Evolutionary conservation across 768 basidiomycete genomes (phyloP), one percentile per base, ranked within the genome.

Genomic region (Amanita fuliginea): DNA sequence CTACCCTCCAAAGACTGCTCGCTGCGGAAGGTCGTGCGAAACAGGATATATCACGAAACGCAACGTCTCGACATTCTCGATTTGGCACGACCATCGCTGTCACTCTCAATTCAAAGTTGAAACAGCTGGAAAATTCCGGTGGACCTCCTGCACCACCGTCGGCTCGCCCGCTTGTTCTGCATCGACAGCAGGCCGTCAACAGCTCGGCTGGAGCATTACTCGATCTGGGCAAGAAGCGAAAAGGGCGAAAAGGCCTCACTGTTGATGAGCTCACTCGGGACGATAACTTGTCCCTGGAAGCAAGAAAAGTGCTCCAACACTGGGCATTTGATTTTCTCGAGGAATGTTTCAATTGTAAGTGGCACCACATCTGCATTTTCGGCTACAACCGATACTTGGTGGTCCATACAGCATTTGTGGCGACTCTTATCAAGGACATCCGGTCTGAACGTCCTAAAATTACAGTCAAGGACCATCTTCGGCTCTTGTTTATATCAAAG

Each of bases 1-100:
- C 79, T 50, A 78, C 76, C 34, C 72, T 99, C 2, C 77, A 81
- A 7, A 78, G 79, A 36, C 77, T 97, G 45, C 77, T 99, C 13
- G 83, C 80, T 3, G 67, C 74, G 30, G 96, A 99, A 67, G 80
- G 79, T 53, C 76, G 75, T 49, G 71, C 70, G 36, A 83, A 81
- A 52, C 72, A 74, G 30, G 72, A 78, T 47, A 61, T 75, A 21
- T 71, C 77, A 0, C 73, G 78, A 42, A 67, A 67, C 33, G 66
- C 72, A 14, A 67, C 81, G 46, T 87, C 91, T 18, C 78, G 96
- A 28, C 96, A 99, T 67, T 91, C 92, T 21, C 81, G 94, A 42
- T 99, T 99, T 64, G 96, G 96, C 1, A 98, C 96, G 2, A 98
- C 94, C 7, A 83, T 98, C 55, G 69, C 85, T 18, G 83, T 99